phyloP scores from a whole-genome alignment of 2,329 filamentous ascomycete genomes.

The Pleomassaria siparia region DNA sequence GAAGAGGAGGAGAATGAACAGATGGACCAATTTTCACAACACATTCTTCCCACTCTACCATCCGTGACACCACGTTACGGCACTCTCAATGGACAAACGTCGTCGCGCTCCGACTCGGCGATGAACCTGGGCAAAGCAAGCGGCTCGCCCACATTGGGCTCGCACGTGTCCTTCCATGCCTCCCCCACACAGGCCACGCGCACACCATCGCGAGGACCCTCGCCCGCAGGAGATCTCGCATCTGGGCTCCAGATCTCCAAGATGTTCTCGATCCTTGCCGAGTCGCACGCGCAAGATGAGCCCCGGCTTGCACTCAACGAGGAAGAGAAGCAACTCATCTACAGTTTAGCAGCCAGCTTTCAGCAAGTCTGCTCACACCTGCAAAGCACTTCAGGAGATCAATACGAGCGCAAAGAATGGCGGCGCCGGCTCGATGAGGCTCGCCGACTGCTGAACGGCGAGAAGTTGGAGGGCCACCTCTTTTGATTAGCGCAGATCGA shows the following conservation, averaged over 20 bases:
- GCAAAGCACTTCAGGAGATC: conserved; percentile 51
- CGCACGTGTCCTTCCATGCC: conserved; percentile 9
- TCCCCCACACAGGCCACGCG: neutral
- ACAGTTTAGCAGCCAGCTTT: conserved; percentile 55
- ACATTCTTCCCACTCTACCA: conserved; percentile 28
- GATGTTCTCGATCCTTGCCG: conserved; percentile 46
- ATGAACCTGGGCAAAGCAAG: conserved; percentile 33
- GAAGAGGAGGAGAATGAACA: conserved; percentile 45
- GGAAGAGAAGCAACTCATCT: conserved; percentile 58
- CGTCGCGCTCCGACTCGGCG: conserved; percentile 36
- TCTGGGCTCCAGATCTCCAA: conserved; percentile 41
- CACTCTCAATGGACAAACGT: conserved; percentile 16
- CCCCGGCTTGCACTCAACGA: conserved; percentile 48
- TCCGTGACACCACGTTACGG: conserved; percentile 16
- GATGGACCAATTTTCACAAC: conserved; percentile 43
- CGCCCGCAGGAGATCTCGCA: conserved; percentile 34
- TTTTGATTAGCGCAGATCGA: conserved; percentile 15
- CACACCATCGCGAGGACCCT: conserved; percentile 26
- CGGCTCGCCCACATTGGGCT: conserved; percentile 28
- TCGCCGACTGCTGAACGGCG: conserved; percentile 70
- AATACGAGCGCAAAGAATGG: conserved; percentile 63
- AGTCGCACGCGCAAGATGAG: conserved; percentile 27
- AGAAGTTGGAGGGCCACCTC: conserved; percentile 37
- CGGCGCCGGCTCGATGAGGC: conserved; percentile 75
- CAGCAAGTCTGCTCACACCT: conserved; percentile 56